These are phyloP conservation scores for Barbatosphaeria neglecta DNA, from an alignment of 495 filamentous ascomycete genomes.

Conservation along the genomic window DNA sequence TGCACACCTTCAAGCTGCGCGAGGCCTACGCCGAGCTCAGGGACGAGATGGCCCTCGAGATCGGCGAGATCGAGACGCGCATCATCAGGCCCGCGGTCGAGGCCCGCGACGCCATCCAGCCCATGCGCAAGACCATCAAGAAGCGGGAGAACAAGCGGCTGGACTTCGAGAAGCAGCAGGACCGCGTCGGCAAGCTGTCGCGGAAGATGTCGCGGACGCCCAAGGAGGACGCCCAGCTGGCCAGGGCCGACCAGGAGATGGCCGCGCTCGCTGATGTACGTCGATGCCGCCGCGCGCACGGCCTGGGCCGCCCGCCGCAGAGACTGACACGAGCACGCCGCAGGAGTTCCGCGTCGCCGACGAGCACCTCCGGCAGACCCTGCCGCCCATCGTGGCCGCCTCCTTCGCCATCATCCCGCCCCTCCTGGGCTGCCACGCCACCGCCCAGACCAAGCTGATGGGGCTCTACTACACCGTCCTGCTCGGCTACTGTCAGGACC, in stretches of 20 bases:
- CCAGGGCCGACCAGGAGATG: constrained; percentile 71
- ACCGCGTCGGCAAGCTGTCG: constrained; percentile 55
- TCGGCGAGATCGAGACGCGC: constrained; percentile 57
- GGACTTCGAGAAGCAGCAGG: constrained; percentile 76
- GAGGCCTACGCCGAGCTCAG: constrained; percentile 64
- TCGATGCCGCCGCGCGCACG: not conserved
- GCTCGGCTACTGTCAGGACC: constrained; percentile 62
- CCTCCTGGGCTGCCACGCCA: constrained; percentile 59
- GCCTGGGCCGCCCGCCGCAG: no score
- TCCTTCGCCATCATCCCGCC: constrained; percentile 72
- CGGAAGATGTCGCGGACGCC: constrained; percentile 64
- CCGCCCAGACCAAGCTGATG: constrained; percentile 74
- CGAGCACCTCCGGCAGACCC: constrained; percentile 59
- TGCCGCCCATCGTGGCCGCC: constrained; percentile 65
- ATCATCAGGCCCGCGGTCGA: constrained; percentile 63
- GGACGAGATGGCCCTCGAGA: constrained; percentile 61
- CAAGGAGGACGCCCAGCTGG: constrained; percentile 64
- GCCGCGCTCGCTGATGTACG: constrained; percentile 53
- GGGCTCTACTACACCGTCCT: constrained; percentile 77
- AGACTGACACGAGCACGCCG: constrained; percentile 3
- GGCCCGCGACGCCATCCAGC: constrained; percentile 58
- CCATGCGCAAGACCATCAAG: constrained; percentile 84
- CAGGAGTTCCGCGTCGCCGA: constrained; percentile 79
- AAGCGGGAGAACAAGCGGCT: constrained; percentile 81
- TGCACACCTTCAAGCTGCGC: constrained; percentile 55